Evolutionary conservation across 371 early-diverging fungal genomes (phyloP), one percentile per base, ranked within the genome.

Genomic region (Zopfochytrium polystomum): DNA sequence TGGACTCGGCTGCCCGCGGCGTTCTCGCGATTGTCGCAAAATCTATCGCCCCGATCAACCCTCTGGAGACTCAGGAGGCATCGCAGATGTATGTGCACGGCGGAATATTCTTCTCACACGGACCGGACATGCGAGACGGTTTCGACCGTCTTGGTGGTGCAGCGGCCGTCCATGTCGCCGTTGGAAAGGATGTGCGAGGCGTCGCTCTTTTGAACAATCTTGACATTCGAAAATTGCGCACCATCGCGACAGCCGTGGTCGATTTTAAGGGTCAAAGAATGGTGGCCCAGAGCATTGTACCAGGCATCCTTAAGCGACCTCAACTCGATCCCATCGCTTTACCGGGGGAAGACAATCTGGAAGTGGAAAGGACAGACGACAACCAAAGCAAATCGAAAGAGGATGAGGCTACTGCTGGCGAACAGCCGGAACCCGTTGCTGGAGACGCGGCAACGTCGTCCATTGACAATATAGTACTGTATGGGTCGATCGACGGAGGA

Each of bases 61-160:
- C 93, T 29, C 54, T 79, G 27, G 94, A 92, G 38, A 65, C 87
- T 0, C 78, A 74, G 9, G 87, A 87, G 31, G 81, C 86, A 35
- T 58, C 62, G 3, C 90, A 92, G 69, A 95, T 95, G 91, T 95
- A 79, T 61, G 77, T 94, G 46, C 87, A 93, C 76, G 93, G 93
- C 81, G 94, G 93, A 70, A 93, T 95, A 62, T 95, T 96, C 70
- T 93, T 90, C 78, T 91, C 92, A 70, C 89, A 89, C 68, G 93
- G 88, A 3, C 89, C 86, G 55, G 96, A 94, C 78, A 87, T 89
- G 22, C 83, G 90, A 55, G 92, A 90, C 57, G 83, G 83, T 1
- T 92, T 92, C 63, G 86, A 89, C 35, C 71, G 72, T 6, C 72
- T 91, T 20, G 96, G 96, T 55, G 94, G 92, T n/a, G 85, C 89